These are phyloP conservation scores for Leersia perrieri DNA, from an alignment of 176 grass and related monocot species.

Conservation along the genomic window DNA sequence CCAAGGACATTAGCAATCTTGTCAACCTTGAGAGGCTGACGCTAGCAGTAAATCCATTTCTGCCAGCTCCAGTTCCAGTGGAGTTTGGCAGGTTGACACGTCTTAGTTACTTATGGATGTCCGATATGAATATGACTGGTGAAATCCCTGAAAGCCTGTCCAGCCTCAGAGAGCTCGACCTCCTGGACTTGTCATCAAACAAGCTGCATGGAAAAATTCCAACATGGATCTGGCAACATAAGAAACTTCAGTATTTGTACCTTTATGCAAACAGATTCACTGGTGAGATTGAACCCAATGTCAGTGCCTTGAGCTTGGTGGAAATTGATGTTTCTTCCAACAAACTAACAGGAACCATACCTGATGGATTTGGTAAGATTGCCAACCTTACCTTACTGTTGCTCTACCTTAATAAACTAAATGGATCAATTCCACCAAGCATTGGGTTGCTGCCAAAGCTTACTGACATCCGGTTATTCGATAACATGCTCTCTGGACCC, in stretches of 20 bases:
- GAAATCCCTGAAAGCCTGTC: constrained; percentile 38
- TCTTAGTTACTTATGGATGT: constrained; percentile 36
- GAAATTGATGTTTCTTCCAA: constrained; percentile 57
- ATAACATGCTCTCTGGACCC: constrained; percentile 41
- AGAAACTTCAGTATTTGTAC: constrained; percentile 31
- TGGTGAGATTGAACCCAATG: constrained; percentile 5
- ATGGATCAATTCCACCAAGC: constrained; percentile 35
- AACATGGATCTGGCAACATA: constrained; percentile 39
- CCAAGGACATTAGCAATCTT: constrained; percentile 29
- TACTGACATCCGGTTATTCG: constrained; percentile 22
- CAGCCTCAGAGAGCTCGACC: constrained; percentile 16
- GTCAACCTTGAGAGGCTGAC: constrained; percentile 12
- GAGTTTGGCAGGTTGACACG: constrained; percentile 41
- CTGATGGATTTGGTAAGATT: constrained; percentile 32
- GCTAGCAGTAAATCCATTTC: constrained; percentile 42
- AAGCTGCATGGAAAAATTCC: constrained; percentile 44
- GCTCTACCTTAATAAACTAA: constrained; percentile 48
- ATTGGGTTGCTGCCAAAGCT: constrained; percentile 48
- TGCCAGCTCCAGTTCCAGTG: constrained; percentile 14
- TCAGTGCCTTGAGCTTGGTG: constrained; percentile 4
- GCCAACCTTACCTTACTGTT: constrained; percentile 20
- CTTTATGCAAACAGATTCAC: constrained; percentile 26
- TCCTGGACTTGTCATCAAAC: constrained; percentile 11
- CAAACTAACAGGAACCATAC: constrained; percentile 40
- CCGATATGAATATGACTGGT: constrained; percentile 26